Evolutionary conservation across 202 grass and related monocot species (phyloP).

Genomic region (Schoenoplectus triqueter): DNA sequence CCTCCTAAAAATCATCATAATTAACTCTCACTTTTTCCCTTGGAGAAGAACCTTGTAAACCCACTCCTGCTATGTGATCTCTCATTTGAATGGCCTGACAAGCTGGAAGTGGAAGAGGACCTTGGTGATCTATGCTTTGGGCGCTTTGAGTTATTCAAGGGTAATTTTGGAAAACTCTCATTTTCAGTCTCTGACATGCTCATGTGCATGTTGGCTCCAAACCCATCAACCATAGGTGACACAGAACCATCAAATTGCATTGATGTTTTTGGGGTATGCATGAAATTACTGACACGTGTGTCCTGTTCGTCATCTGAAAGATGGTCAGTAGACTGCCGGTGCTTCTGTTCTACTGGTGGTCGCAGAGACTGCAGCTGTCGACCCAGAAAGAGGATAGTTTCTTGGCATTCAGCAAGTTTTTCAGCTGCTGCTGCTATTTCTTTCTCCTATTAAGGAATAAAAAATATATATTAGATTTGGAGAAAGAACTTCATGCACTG

Average conservation of each 20-base stretch:
- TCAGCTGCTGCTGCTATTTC: slow-evolving; percentile 87
- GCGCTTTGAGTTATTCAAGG: slow-evolving; percentile 67
- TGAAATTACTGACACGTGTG: slow-evolving; percentile 41
- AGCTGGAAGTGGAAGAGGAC: slow-evolving; percentile 63
- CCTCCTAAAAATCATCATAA: not conserved
- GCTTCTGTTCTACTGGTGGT: slow-evolving; percentile 62
- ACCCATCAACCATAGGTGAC: slow-evolving; percentile 52
- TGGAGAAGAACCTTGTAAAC: slow-evolving; percentile 88
- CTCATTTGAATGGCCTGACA: slow-evolving; percentile 59
- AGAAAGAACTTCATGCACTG: slow-evolving; percentile 16
- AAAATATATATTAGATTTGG: not conserved
- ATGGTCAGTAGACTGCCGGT: slow-evolving; percentile 52
- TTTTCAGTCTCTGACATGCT: slow-evolving; percentile 61
- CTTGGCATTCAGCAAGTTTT: slow-evolving; percentile 93
- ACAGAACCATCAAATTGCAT: slow-evolving; percentile 52
- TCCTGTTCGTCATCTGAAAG: slow-evolving; percentile 51
- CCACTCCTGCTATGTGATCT: slow-evolving; percentile 64
- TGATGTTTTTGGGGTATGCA: slow-evolving; percentile 45
- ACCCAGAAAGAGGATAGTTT: slow-evolving; percentile 86
- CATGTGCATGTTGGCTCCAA: slow-evolving; percentile 48
- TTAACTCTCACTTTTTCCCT: slow-evolving; percentile 64
- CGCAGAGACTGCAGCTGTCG: slow-evolving; percentile 88
- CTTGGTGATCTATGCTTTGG: slow-evolving; percentile 70
- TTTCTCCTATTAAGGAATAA: slow-evolving; percentile 55
- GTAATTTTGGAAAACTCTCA: slow-evolving; percentile 53